Conservation (phyloP, 2,329 filamentous ascomycete genomes). For the Xylaria hypoxylon region DNA sequence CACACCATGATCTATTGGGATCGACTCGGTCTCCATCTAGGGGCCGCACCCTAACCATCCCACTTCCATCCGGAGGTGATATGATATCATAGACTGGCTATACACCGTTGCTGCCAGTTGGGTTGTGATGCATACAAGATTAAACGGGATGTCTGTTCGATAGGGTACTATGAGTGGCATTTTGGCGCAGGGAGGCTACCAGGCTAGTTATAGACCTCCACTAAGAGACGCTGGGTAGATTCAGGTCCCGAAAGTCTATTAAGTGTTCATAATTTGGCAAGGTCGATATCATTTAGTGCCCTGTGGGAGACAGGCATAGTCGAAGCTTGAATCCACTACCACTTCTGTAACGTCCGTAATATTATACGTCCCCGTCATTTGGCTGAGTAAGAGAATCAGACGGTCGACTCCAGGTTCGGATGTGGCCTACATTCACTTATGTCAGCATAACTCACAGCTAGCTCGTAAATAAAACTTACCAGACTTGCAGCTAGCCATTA, state of each 20-base stretch:
- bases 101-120: neutral
- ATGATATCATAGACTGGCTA: neutral
- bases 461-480: slow-evolving; percentile 66
- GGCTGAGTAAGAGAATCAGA: slow-evolving; percentile 53
- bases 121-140: neutral
- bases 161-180: neutral
- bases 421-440: slow-evolving; percentile 50
- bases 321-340: neutral
- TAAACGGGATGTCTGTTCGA: neutral
- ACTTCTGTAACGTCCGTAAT: slow-evolving; percentile 1
- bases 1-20: too few relatives aligned
- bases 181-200: neutral
- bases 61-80: neutral
- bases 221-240: neutral
- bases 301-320: neutral
- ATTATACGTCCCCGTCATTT: slow-evolving; percentile 17
- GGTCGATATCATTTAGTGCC: neutral
- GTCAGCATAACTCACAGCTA: slow-evolving; percentile 21
- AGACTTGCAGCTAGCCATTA: slow-evolving; percentile 90
- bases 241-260: neutral
- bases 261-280: neutral
- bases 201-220: neutral
- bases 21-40: too few relatives aligned
- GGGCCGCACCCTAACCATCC: neutral
- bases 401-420: slow-evolving; percentile 58